Base-by-base conservation (phyloP, 2,329 filamentous ascomycete genomes). In the Torrubiella hemipterigena region DNA sequence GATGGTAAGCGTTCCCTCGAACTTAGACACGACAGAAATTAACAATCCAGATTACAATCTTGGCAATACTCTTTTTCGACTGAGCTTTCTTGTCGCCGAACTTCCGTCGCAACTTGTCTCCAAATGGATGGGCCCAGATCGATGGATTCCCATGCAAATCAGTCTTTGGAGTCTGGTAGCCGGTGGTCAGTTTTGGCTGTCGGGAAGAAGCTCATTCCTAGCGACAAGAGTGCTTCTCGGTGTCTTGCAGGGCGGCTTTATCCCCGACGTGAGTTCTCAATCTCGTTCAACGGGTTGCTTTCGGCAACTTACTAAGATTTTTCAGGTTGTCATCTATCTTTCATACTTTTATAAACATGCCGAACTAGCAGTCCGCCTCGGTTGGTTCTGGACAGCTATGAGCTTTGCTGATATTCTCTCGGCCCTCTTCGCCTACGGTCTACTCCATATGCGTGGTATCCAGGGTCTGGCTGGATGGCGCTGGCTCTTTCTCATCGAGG, bases 331-430 rank as follows among this genome's bases (percentile, higher is more conserved):
- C 11, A 56, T 81, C 0, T 85, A 78, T 51, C 59, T 84, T 5
- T 77, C 72, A 4, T 86, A 86, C 51, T 87, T 79, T 53, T 87
- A 85, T 56, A 85, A 73, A 27, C 72, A 72, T 1, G 65, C 65
- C 31, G 81, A 86, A 48, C 59, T 87, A 0, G 77, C 80, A 0
- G 65, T 69, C 9, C 68, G 81, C 2, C 55, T 86, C 13, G 71
- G 47, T 9, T 72, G 41, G 72, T 85, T 85, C 55, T 86, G 80
- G 81, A 73, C 73, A 0, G 67, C 77, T 0, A 72, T 79, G 10
- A 67, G 68, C 34, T 61, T 60, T 0, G 68, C 68, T 0, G 61
- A 67, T 24, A 70, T 77, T 19, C 42, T 61, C 1, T 52, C 51
- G 0, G 47, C 54, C 1, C 38, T 60, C 6, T 33, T 59, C 5